phyloP scores from a whole-genome alignment of 306 rosid genomes.

The Heteromeles arbutifolia region DNA sequence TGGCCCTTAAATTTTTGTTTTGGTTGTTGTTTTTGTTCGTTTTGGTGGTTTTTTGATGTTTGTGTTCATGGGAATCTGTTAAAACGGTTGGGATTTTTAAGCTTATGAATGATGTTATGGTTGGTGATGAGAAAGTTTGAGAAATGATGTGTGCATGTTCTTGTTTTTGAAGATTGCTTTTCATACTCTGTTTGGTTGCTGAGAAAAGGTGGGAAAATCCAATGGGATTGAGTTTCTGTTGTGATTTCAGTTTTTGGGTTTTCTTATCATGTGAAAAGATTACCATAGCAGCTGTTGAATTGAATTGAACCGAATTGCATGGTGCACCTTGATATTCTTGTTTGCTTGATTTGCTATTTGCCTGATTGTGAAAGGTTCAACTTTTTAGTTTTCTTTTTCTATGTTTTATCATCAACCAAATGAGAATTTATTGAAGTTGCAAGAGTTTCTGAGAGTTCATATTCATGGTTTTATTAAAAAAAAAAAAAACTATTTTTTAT shows the following conservation, averaged over 20 bases:
- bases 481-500: too few relatives aligned
- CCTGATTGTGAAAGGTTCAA: neutral
- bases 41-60: neutral
- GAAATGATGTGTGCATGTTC: neutral
- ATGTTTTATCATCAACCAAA: neutral
- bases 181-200: neutral
- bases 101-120: neutral
- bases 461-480: neutral
- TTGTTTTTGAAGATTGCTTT: neutral
- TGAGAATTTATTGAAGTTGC: neutral
- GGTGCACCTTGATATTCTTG: neutral
- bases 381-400: neutral
- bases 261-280: neutral
- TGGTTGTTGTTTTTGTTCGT: neutral
- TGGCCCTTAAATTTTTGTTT: neutral
- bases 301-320: neutral
- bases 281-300: neutral
- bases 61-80: neutral
- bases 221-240: neutral
- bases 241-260: neutral
- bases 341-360: neutral
- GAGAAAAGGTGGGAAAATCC: neutral
- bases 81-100: neutral
- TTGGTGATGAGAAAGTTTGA: neutral
- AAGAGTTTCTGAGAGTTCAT: neutral